Conservation (phyloP, 2,329 filamentous ascomycete genomes). For the Thelonectria rubi region DNA sequence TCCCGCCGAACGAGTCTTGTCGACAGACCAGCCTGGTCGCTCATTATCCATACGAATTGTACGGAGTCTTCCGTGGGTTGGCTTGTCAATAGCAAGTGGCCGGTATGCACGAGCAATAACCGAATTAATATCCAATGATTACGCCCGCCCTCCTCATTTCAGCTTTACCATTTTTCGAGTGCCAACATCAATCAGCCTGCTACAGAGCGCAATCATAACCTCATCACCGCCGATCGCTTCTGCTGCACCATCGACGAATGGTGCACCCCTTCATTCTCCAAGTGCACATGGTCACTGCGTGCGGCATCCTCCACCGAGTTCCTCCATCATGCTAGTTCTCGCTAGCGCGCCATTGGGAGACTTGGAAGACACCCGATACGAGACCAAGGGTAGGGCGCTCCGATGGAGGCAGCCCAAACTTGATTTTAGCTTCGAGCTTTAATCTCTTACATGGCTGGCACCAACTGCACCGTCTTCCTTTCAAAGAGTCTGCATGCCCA, state of each 20-base stretch:
- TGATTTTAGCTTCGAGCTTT: not conserved
- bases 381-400: not conserved
- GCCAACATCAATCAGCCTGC: not conserved
- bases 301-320: not conserved
- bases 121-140: not conserved
- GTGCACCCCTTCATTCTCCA: not conserved
- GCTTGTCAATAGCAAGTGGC: not conserved
- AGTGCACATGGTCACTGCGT: not conserved
- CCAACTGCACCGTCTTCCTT: not conserved
- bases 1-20: not conserved
- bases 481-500: not conserved
- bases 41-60: not conserved
- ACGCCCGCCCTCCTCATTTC: not conserved
- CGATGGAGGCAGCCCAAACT: conserved; percentile 2
- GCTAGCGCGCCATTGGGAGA: not conserved
- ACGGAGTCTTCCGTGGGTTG: not conserved
- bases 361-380: not conserved
- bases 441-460: not conserved
- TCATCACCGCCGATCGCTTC: not conserved
- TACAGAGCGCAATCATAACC: not conserved
- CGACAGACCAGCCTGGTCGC: not conserved
- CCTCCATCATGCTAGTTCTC: not conserved
- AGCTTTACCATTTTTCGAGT: not conserved
- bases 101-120: not conserved
- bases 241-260: not conserved